Evolutionary conservation across 1,139 yeast species (phyloP).

Genomic region (Debaryomyces fabryi): DNA sequence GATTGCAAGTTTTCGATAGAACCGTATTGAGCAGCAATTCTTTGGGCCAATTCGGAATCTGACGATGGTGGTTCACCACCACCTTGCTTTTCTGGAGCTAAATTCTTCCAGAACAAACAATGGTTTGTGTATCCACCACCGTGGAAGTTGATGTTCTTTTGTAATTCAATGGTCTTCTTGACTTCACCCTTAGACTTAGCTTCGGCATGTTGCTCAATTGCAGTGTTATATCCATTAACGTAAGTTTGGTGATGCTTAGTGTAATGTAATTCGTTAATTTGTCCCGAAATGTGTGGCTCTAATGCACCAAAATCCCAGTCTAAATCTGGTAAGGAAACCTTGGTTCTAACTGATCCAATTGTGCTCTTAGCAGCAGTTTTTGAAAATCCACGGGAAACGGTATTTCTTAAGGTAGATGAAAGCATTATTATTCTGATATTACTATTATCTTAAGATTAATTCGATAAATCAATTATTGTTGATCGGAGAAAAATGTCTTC

Average conservation of each 20-base stretch:
- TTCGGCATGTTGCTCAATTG: conserved; percentile 75
- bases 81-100: conserved; percentile 78
- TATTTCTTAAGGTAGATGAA: conserved; percentile 25
- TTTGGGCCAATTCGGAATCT: conserved; percentile 59
- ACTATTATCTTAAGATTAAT: not conserved
- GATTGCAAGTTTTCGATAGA: conserved; percentile 71
- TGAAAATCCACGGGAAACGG: conserved; percentile 20
- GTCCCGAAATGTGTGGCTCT: conserved; percentile 88
- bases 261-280: conserved; percentile 89
- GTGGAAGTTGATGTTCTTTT: conserved; percentile 85
- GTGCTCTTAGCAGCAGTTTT: conserved; percentile 20
- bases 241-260: conserved; percentile 94
- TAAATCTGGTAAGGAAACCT: conserved; percentile 80
- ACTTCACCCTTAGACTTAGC: conserved; percentile 69
- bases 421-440: conserved; percentile 17
- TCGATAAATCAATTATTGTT: not conserved
- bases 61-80: conserved; percentile 83
- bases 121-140: conserved; percentile 96
- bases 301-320: conserved; percentile 87
- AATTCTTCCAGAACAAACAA: conserved; percentile 85
- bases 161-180: conserved; percentile 69
- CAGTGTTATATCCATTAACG: conserved; percentile 84
- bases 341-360: conserved; percentile 51
- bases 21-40: conserved; percentile 71
- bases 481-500: not conserved